Base-by-base conservation (phyloP, 139 green algal genomes). In the Marvania coccoides region DNA sequence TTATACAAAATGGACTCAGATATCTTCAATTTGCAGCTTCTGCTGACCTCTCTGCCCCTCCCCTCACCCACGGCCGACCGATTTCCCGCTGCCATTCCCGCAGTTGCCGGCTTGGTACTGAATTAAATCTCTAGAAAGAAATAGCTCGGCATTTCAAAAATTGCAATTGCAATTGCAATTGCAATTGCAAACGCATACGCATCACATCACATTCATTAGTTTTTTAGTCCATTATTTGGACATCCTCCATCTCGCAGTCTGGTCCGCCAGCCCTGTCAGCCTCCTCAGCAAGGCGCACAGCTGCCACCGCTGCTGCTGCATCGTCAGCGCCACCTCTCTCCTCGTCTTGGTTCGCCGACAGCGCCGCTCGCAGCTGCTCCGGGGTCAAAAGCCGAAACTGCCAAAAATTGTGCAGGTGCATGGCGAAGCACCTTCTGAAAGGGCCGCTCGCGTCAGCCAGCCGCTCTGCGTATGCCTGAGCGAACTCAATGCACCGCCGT, bases 381-480 rank as follows among this genome's bases (percentile, higher is more conserved):
- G 68, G 68, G 8, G 34, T 69, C 14, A 75, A 60, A 45, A 75
- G 61, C 8, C 68, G 53, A 10, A 64, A 75, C 15, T 33, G 39
- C 68, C 68, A 75, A 7, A 75, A 46, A 28, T 69, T 75, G 53
- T 48, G 39, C 34, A 75, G 47, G 26, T 69, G 34, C 14, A 57
- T 45, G 29, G 35, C 9, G n/a, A 69, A 42, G 54, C 47, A 57
- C 4, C 59, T 34, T 26, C 59, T 56, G 28, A 69, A 69, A 26
- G 13, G 7, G 39, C 57, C 45, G 7, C 23, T 5, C 34, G 61
- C 61, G 2, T 15, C 2, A 0, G 7, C 26, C 40, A 63, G 38
- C 33, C 40, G 24, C 5, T 19, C 33, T 6, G 19, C 31, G 12
- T 68, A 39, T n/a, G 31, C 37, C 0, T 19, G 33, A 28, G 34